phyloP scores from a whole-genome alignment of 2,329 filamentous ascomycete genomes.

The Arthrobotrys iridis region DNA sequence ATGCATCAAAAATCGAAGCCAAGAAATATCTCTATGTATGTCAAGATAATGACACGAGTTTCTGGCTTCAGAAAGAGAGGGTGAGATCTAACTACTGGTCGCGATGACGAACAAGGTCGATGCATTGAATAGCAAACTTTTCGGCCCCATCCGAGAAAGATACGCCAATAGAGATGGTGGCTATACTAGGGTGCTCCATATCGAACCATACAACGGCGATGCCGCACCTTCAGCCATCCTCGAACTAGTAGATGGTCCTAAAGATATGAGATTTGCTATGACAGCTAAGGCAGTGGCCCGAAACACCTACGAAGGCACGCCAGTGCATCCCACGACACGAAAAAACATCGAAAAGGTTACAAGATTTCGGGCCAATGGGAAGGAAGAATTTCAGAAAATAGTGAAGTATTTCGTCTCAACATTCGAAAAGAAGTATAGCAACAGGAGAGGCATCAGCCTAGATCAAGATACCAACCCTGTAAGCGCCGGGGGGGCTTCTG shows the following conservation, averaged over 20 bases:
- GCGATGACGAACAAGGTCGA: background rate
- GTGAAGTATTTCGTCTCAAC: slow-evolving; percentile 61
- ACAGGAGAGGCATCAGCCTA: slow-evolving; percentile 34
- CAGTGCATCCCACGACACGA: slow-evolving; percentile 75
- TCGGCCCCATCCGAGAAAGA: slow-evolving; percentile 80
- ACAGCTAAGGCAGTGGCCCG: slow-evolving; percentile 84
- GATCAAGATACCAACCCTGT: background rate
- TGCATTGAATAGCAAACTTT: slow-evolving; percentile 82
- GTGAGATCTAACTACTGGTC: background rate
- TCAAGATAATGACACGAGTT: slow-evolving; percentile 47
- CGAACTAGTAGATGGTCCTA: slow-evolving; percentile 92
- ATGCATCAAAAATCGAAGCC: slow-evolving; percentile 79
- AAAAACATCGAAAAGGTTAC: slow-evolving; percentile 87
- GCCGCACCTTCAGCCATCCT: slow-evolving; percentile 90
- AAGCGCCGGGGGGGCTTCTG: background rate
- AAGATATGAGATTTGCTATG: slow-evolving; percentile 93
- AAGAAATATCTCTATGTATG: slow-evolving; percentile 85
- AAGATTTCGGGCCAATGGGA: slow-evolving; percentile 74
- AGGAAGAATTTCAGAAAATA: slow-evolving; percentile 74
- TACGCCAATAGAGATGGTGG: slow-evolving; percentile 84
- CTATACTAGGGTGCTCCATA: slow-evolving; percentile 92
- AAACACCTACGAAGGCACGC: slow-evolving; percentile 67
- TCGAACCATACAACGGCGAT: slow-evolving; percentile 87
- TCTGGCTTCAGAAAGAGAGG: no score
- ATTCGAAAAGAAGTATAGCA: slow-evolving; percentile 59